Conservation (phyloP, 768 basidiomycete genomes). For the Amanita subjunquillea region DNA sequence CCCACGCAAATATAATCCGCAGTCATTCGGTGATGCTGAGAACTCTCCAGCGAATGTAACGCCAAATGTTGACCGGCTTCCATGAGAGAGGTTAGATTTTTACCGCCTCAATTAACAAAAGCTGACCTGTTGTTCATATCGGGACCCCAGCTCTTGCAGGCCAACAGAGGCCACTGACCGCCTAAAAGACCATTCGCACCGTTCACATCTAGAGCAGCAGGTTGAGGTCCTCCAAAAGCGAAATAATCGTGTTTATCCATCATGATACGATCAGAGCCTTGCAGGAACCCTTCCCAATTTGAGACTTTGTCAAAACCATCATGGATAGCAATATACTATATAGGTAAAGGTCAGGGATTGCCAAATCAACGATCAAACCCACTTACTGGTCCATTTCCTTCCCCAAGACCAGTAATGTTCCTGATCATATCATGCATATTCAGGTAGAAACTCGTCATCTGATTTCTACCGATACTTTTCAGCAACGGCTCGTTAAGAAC, state of each 20-base stretch:
- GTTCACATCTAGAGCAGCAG: conserved; percentile 20
- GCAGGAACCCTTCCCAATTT: conserved; percentile 37
- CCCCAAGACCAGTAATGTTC: conserved; percentile 61
- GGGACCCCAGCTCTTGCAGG: conserved; percentile 52
- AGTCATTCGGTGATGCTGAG: conserved; percentile 55
- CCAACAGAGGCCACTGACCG: conserved; percentile 35
- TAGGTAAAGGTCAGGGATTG: background rate
- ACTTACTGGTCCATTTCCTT: conserved; percentile 45
- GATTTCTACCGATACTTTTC: conserved; percentile 39
- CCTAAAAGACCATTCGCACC: conserved; percentile 24
- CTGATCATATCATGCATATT: conserved; percentile 52
- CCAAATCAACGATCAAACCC: background rate
- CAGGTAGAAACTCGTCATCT: conserved; percentile 50
- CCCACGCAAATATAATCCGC: conserved; percentile 29
- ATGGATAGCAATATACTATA: conserved; percentile 43
- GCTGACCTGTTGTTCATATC: conserved; percentile 37
- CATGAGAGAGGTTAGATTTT: conserved; percentile 7
- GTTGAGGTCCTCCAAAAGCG: conserved; percentile 35
- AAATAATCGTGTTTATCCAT: conserved; percentile 68
- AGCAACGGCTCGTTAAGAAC: conserved; percentile 55
- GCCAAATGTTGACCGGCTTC: conserved; percentile 44
- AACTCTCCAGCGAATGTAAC: conserved; percentile 72
- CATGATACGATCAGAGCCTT: conserved; percentile 49
- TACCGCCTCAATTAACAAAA: conserved; percentile 10
- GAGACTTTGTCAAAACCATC: conserved; percentile 33